Base-by-base conservation (phyloP, 306 rosid genomes). In the Cotoneaster glaucophyllus region DNA sequence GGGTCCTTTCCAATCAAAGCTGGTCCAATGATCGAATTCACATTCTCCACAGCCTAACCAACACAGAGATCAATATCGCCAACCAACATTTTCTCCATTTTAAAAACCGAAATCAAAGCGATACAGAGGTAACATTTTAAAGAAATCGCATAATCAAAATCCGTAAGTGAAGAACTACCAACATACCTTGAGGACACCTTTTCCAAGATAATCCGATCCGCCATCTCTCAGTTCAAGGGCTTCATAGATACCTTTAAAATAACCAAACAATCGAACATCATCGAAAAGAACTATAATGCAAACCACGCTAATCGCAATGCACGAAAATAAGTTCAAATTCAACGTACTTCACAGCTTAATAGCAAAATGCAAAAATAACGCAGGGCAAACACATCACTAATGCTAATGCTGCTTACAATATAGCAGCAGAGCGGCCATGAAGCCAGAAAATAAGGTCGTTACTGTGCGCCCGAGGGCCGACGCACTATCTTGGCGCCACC, bases 161-260 rank as follows among this genome's bases (percentile, higher is more conserved):
- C 22, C 12, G 19, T 3, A 29, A 43, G 34, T 6, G n/a, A 67
- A 26, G 58, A 19, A 58, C 13, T 67, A 70, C 11, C 19, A 43
- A 21, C 44, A 62, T 54, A 88, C 96, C 87, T 91, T 91, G 1
- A 70, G 80, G 18, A 91, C 93, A 82, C 96, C 96, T 63, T 91
- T 91, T 41, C 96, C 96, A 3, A 91, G 91, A 74, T 91, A 91
- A 70, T 88, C 92, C 5, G 93, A 85, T 69, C 96, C 96, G 26
- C 96, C 93, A n/a, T 91, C 96, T 50, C 96, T 88, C 12, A 91
- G 80, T 79, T 91, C 96, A 82, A 91, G 87, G n/a, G 96, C 96
- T 84, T 91, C 96, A 5, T 91, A 91, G 8, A 85, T 77, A 48
- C 96, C 96, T 91, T 41, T 43, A 4, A n/a, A 22, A 10, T 13